Evolutionary conservation across 2,329 filamentous ascomycete genomes (phyloP), one percentile per base, ranked within the genome.

Genomic region (Aspergillus sp.): DNA sequence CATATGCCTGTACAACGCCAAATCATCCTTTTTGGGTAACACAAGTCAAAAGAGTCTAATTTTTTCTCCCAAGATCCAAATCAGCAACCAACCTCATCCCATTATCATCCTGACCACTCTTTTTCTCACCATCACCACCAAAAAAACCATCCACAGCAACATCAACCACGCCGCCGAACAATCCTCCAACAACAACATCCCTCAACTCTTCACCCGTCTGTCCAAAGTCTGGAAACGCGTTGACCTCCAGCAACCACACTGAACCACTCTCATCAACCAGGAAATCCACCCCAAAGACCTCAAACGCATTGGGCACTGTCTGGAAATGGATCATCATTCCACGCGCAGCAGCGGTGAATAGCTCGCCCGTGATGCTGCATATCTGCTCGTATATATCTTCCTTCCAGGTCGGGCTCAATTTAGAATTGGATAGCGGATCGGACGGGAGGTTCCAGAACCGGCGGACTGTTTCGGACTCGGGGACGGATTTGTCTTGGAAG

Each of bases 201-300:
- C 82, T 85, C 63, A 96, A 75, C 56, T 89, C 88, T 7, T 83
- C 82, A 0, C 95, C 95, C 15, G 92, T 96, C 83, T 98, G 93
- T 69, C 84, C 87, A 70, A 98, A 98, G 77, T 99, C 95, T 9
- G 95, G 95, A 75, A 96, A 99, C 0, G 93, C 91, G 78, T 99
- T 99, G 33, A 96, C 85, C 78, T 99, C 95, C 56, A 99, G 78
- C 68, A 99, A 73, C 86, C 87, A 97, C 3, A 86, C 84, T 3
- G 69, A 80, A 0, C 86, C 87, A 8, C 72, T 68, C 0, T 71
- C 81, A 68, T 92, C 90, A 9, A 97, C 87, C 68, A 99, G 74
- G 70, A 95, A 99, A 72, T 99, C 95, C 42, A 98, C 75, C 0
- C 95, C 95, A 72, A 90, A 99, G 7, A 96, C 80, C 78, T 99